Base-by-base conservation (phyloP, 176 grass and related monocot species). In the Chrysopogon serrulatus region DNA sequence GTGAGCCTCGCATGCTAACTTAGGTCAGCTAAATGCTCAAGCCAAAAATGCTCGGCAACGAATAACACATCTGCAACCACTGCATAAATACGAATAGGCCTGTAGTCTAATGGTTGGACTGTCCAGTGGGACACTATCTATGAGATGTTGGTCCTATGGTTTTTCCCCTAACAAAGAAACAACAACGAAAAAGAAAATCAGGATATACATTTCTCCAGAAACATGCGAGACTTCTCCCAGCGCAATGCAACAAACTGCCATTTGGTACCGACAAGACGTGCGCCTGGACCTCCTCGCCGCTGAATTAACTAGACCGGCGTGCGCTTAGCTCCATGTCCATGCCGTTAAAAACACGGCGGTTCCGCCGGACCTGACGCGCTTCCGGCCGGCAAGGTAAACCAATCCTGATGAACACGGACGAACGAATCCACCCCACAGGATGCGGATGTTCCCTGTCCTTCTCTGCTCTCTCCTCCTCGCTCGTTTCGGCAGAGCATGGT, bases 251-350 rank as follows among this genome's bases (percentile, higher is more conserved):
- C n/a, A 71, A 71, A 5, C 26, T 16, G 40, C 80, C 57, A 54
- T 3, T 3, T 12, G 56, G 19, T 76, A 74, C 37, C 60, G 76
- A 68, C 87, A 74, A 18, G 68, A 17, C 87, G 76, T 24, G 77
- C 48, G 33, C 82, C 63, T 68, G 51, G 70, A 53, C 66, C 12
- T n/a, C 62, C 49, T 70, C 70, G 65, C 82, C 81, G 56, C 73
- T 10, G 24, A 71, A 73, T 78, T 76, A 60, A 69, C 37, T 62
- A 77, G 3, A 23, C 45, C 57, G 32, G 76, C 68, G 85, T 21
- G 69, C 78, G 15, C 62, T 15, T 23, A 68, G 9, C 66, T 72
- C 80, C 76, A 24, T 45, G 47, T 51, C 76, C 68, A 8, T 5
- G 34, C 68, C n/a, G 77, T 80, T 60, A 39, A 68, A 23, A 65